phyloP scores from a whole-genome alignment of 306 rosid genomes.

The Crataegus laevigata region DNA sequence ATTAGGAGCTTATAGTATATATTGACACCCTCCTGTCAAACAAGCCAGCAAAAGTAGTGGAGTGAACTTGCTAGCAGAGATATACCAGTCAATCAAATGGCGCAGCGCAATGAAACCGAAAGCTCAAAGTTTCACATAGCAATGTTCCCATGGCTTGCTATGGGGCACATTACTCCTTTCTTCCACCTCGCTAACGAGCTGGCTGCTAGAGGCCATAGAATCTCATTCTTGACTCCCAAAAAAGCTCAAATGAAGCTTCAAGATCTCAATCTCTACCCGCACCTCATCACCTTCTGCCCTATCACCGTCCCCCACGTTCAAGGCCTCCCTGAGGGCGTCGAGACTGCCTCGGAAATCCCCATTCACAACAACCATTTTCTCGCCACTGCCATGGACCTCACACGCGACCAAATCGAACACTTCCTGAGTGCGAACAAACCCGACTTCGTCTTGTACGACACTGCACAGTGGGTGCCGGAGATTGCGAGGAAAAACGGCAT shows the following conservation, averaged over 20 bases:
- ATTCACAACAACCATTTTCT: slow-evolving; percentile 3
- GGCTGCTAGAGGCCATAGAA: slow-evolving; percentile 35
- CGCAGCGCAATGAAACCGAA: not conserved
- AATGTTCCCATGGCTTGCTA: slow-evolving; percentile 51
- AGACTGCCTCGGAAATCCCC: slow-evolving; percentile 41
- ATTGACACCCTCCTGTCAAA: too few relatives aligned
- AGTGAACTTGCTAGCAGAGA: too few relatives aligned
- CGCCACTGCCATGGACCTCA: slow-evolving; percentile 26
- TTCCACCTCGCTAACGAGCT: slow-evolving; percentile 42
- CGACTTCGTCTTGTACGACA: slow-evolving; percentile 30
- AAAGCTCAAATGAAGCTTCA: slow-evolving; percentile 23
- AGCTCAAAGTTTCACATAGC: slow-evolving; percentile 15
- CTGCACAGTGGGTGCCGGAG: slow-evolving; percentile 36
- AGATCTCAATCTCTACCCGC: slow-evolving; percentile 21
- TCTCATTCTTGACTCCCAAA: slow-evolving; percentile 23
- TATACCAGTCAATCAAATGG: not conserved
- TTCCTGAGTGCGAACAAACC: slow-evolving; percentile 1
- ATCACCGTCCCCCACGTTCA: slow-evolving; percentile 31
- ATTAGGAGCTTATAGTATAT: too few relatives aligned
- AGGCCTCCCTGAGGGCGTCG: slow-evolving; percentile 38
- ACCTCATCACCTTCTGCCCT: slow-evolving; percentile 33
- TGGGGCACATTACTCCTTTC: slow-evolving; percentile 41
- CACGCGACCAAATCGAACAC: not conserved
- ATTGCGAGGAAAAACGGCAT: slow-evolving; percentile 10
- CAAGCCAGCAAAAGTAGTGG: not conserved